Evolutionary conservation across 1,284 basidiomycete species (phyloP).

Genomic region (Tausonia pullulans): DNA sequence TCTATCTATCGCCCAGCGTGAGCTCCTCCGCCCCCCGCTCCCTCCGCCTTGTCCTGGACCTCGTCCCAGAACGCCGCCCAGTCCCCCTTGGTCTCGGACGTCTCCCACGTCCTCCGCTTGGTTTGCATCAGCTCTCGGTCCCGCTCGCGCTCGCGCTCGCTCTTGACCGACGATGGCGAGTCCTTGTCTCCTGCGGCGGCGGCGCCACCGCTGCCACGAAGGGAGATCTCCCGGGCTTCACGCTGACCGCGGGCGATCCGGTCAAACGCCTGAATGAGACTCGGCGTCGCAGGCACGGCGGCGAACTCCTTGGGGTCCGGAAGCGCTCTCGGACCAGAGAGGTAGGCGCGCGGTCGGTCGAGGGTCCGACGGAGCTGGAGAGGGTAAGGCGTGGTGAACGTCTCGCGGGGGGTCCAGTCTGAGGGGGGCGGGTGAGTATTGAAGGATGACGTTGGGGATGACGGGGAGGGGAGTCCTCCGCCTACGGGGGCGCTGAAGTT

Average conservation of each 20-base stretch:
- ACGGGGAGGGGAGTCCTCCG: no score
- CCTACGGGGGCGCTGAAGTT: no score
- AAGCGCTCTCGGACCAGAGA: background rate
- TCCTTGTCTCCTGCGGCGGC: no score
- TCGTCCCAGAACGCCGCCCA: slow-evolving; percentile 1
- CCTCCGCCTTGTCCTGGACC: background rate
- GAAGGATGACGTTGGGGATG: background rate
- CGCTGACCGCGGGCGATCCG: background rate
- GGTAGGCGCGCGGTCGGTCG: no score
- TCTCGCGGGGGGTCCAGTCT: background rate
- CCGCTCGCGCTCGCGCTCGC: background rate
- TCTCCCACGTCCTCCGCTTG: background rate
- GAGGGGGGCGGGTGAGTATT: background rate
- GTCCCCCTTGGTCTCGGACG: slow-evolving; percentile 1
- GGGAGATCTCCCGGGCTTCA: background rate
- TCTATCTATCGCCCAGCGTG: no score
- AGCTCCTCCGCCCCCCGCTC: background rate
- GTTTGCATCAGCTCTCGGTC: background rate
- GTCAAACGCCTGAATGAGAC: background rate
- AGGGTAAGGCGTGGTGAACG: background rate
- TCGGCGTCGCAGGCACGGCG: background rate
- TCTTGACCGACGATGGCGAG: no score
- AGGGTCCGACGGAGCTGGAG: no score
- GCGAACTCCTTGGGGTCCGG: background rate
- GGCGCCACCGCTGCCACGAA: no score